Evolutionary conservation across 257 asterid genomes (phyloP).

Genomic region (Nicotiana noctiflora): DNA sequence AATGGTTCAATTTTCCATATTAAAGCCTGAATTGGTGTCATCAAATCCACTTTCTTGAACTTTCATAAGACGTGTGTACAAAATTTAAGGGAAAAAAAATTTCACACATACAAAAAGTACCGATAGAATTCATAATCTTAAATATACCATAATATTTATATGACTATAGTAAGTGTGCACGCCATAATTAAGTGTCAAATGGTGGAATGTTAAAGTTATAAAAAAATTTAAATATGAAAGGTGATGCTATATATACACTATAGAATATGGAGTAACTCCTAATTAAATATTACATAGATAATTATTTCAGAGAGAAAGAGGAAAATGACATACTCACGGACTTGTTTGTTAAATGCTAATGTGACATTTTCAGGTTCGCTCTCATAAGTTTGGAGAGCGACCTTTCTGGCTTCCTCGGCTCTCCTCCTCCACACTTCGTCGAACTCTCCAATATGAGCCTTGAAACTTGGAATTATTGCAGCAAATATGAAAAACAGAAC

Average conservation of each 20-base stretch:
- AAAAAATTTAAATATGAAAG: too few relatives aligned
- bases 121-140: too few relatives aligned
- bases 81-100: too few relatives aligned
- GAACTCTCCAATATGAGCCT: constrained; percentile 17
- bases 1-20: neutral
- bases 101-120: too few relatives aligned
- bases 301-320: neutral
- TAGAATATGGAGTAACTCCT: too few relatives aligned
- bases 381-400: constrained; percentile 34
- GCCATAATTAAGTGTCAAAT: too few relatives aligned
- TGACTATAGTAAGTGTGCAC: too few relatives aligned
- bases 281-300: too few relatives aligned
- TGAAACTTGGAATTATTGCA: constrained; percentile 19
- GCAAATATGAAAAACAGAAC: constrained; percentile 26
- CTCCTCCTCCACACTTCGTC: constrained; percentile 34
- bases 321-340: constrained; percentile 18
- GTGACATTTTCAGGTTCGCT: constrained; percentile 35
- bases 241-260: too few relatives aligned
- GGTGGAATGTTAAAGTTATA: too few relatives aligned
- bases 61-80: too few relatives aligned
- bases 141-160: too few relatives aligned
- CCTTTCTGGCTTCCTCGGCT: constrained; percentile 36
- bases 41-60: neutral
- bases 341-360: constrained; percentile 25
- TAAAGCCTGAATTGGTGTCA: neutral